These are phyloP conservation scores for Talaromyces sp. DNA, from an alignment of 2,329 filamentous ascomycete species.

Conservation along the genomic window DNA sequence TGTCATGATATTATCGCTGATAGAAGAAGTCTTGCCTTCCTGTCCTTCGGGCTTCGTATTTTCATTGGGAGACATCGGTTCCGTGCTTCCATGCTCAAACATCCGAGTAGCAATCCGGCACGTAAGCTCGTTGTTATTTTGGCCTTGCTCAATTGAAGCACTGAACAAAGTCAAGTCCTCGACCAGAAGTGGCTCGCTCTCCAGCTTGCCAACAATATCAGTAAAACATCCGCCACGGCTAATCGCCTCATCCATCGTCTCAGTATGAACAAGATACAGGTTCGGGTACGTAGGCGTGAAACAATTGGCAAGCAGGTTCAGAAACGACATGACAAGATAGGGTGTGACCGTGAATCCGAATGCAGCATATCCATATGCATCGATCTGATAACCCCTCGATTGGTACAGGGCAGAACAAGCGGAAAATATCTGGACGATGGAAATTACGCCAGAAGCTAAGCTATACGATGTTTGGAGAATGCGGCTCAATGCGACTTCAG, in stretches of 20 bases:
- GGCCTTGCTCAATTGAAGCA: neutral
- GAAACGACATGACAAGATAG: conserved; percentile 35
- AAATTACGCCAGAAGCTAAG: conserved; percentile 25
- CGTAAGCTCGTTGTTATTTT: neutral
- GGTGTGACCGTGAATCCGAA: conserved; percentile 37
- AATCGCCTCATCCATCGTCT: conserved; percentile 30
- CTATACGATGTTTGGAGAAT: conserved; percentile 24
- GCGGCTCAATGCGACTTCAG: neutral
- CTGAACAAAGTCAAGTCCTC: conserved; percentile 4
- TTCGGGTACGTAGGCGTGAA: conserved; percentile 28
- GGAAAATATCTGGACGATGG: conserved; percentile 30
- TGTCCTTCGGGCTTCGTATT: neutral
- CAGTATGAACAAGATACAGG: conserved; percentile 29
- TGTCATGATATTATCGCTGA: neutral
- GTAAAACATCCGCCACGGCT: conserved; percentile 24
- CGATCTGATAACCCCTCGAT: conserved; percentile 29
- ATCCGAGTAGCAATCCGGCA: neutral
- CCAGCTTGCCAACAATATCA: conserved; percentile 25
- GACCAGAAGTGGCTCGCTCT: neutral
- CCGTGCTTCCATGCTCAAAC: conserved; percentile 1
- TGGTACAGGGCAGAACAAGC: conserved; percentile 29
- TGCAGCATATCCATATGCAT: conserved; percentile 33
- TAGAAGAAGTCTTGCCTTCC: neutral
- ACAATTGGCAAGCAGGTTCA: conserved; percentile 31
- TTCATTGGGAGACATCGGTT: neutral